These are phyloP conservation scores for Aphanocladium album DNA, from an alignment of 2,329 filamentous ascomycete genomes.

Conservation along the genomic window DNA sequence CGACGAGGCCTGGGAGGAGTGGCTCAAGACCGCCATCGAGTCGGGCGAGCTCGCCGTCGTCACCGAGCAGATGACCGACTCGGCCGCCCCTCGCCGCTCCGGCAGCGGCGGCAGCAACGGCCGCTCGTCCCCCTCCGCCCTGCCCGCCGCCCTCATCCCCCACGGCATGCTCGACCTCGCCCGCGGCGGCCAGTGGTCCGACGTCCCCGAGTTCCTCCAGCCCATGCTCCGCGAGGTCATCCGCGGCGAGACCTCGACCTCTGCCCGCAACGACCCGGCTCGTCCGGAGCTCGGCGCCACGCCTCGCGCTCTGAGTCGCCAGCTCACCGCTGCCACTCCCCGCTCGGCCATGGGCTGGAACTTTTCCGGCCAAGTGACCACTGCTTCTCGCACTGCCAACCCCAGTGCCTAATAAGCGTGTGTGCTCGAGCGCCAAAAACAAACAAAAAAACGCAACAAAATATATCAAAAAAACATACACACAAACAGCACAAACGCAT, in stretches of 20 bases:
- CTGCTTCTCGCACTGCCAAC: neutral
- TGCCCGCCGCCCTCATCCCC: constrained; percentile 40
- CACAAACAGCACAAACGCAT: neutral
- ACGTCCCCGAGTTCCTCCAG: constrained; percentile 53
- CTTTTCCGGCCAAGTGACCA: neutral
- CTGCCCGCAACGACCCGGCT: constrained; percentile 10
- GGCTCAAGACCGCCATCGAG: constrained; percentile 66
- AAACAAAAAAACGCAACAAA: constrained; percentile 3
- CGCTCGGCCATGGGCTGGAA: constrained; percentile 5
- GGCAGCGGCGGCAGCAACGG: too few species aligned
- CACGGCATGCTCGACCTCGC: constrained; percentile 49
- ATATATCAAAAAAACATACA: constrained; percentile 12
- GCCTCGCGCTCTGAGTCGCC: constrained; percentile 14
- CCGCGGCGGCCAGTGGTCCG: constrained; percentile 52
- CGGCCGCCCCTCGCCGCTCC: constrained; percentile 16
- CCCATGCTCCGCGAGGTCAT: constrained; percentile 46
- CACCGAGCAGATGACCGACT: constrained; percentile 36
- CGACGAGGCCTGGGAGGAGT: constrained; percentile 71
- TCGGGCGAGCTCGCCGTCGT: constrained; percentile 50
- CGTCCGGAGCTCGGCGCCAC: constrained; percentile 13
- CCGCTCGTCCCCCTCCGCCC: constrained; percentile 20
- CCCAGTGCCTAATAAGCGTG: constrained; percentile 3
- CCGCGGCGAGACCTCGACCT: constrained; percentile 29
- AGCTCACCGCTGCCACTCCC: constrained; percentile 10
- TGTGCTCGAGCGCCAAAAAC: neutral